A percentile compares a stretch with the other conserved stretches of the same genome.
Conservation (phyloP, 2,329 filamentous ascomycete genomes). For the Microsporum ferrugineum region DNA sequence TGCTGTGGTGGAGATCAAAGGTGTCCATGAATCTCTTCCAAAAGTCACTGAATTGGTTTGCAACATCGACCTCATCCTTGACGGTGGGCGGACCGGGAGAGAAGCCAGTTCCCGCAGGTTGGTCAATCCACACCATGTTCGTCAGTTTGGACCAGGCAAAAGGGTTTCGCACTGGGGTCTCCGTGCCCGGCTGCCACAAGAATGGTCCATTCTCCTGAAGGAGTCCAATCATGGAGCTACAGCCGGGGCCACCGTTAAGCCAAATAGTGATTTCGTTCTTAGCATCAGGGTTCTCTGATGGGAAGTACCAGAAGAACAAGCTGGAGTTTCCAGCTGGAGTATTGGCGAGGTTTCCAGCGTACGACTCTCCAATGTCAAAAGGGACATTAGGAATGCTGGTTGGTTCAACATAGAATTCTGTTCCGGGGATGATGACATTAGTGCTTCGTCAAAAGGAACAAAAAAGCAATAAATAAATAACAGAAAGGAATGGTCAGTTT, state of each 20-base stretch:
- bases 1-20: slow-evolving; percentile 53
- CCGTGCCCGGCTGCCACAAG: slow-evolving; percentile 56
- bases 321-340: slow-evolving; percentile 36
- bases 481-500: neutral
- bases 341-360: slow-evolving; percentile 43
- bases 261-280: slow-evolving; percentile 34
- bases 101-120: slow-evolving; percentile 55
- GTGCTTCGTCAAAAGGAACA: neutral
- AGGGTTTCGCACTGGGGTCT: slow-evolving; percentile 51
- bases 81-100: slow-evolving; percentile 53
- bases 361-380: slow-evolving; percentile 51
- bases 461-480: neutral
- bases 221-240: slow-evolving; percentile 53
- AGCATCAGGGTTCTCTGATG: slow-evolving; percentile 34
- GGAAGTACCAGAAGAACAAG: slow-evolving; percentile 42
- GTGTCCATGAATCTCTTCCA: slow-evolving; percentile 66
- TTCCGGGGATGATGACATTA: neutral
- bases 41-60: slow-evolving; percentile 60
- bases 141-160: slow-evolving; percentile 67
- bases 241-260: slow-evolving; percentile 45
- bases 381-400: slow-evolving; percentile 53
- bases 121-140: slow-evolving; percentile 66
- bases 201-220: slow-evolving; percentile 68
- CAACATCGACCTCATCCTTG: slow-evolving; percentile 55
- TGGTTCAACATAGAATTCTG: slow-evolving; percentile 55